Conservation (phyloP, 345 rosid genomes). For the Psidium guajava region DNA sequence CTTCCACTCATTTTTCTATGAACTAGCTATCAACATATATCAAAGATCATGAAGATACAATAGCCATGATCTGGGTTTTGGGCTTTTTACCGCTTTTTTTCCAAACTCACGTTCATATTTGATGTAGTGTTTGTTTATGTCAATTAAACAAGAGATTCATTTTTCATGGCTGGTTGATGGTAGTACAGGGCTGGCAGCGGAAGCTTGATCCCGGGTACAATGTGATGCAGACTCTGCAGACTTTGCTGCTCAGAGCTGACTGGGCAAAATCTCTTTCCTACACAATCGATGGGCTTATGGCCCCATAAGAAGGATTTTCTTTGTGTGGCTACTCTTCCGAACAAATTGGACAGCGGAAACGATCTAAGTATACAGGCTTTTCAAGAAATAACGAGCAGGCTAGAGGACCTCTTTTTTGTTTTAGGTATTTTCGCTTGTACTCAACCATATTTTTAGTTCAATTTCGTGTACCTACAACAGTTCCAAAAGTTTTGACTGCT, state of each 20-base stretch:
- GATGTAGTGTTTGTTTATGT: not conserved
- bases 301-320: slow-evolving; percentile 41
- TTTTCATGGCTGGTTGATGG: not conserved
- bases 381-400: not conserved
- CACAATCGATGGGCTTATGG: slow-evolving; percentile 97
- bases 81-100: not conserved
- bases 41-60: not conserved
- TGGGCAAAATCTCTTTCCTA: slow-evolving; percentile 91
- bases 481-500: not conserved
- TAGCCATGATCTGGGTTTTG: not conserved
- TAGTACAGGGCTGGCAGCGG: slow-evolving; percentile 84
- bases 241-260: slow-evolving; percentile 69
- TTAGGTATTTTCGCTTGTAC: not conserved
- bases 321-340: not conserved
- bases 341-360: slow-evolving; percentile 16
- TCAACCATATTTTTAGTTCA: not conserved
- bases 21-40: not conserved
- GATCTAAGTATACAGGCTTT: not conserved
- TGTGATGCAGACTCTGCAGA: slow-evolving; percentile 75
- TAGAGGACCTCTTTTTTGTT: not conserved
- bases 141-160: not conserved
- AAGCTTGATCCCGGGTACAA: slow-evolving; percentile 89
- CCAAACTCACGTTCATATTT: not conserved
- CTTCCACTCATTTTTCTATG: not conserved
- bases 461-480: not conserved